A percentile compares a stretch with the other conserved stretches of the same genome.
These are phyloP conservation scores for Cystobasidiaceae sp. DNA, from an alignment of 1,284 basidiomycete genomes.

Conservation along the genomic window DNA sequence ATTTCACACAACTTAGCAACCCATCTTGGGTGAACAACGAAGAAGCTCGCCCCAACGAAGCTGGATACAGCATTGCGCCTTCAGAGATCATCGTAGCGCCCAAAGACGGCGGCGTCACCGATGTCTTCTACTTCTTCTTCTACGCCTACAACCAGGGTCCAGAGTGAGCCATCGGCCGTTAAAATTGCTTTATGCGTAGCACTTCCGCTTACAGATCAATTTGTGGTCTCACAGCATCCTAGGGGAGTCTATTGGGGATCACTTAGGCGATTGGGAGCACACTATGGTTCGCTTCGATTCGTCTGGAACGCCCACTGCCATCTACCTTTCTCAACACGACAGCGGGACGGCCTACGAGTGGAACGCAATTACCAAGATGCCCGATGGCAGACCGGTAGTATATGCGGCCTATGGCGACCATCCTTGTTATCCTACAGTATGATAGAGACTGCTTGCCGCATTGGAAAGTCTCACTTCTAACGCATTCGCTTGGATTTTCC, in stretches of 20 bases:
- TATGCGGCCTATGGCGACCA: slow-evolving; percentile 16
- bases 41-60: slow-evolving; percentile 5
- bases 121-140: slow-evolving; percentile 30
- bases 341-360: slow-evolving; percentile 9
- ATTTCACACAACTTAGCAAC: not conserved
- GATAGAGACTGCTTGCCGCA: not conserved
- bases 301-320: not conserved
- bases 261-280: slow-evolving; percentile 29
- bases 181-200: not conserved
- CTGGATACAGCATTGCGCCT: slow-evolving; percentile 6
- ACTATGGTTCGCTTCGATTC: slow-evolving; percentile 22
- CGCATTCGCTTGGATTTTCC: not conserved
- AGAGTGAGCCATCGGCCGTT: not conserved
- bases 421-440: slow-evolving; percentile 11
- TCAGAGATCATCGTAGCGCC: slow-evolving; percentile 6
- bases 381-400: not conserved
- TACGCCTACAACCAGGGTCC: slow-evolving; percentile 20
- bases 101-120: slow-evolving; percentile 8
- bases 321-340: slow-evolving; percentile 17
- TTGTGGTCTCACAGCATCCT: slow-evolving; percentile 12
- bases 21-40: slow-evolving; percentile 22
- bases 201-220: not conserved
- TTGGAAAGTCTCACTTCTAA: not conserved
- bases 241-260: slow-evolving; percentile 5
- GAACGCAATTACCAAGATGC: not conserved